Percentiles rank a stretch among this genome's conserved stretches.
Evolutionary conservation across 352 stramenopile species (phyloP).

Genomic region (Pythium rhizo-oryzae): DNA sequence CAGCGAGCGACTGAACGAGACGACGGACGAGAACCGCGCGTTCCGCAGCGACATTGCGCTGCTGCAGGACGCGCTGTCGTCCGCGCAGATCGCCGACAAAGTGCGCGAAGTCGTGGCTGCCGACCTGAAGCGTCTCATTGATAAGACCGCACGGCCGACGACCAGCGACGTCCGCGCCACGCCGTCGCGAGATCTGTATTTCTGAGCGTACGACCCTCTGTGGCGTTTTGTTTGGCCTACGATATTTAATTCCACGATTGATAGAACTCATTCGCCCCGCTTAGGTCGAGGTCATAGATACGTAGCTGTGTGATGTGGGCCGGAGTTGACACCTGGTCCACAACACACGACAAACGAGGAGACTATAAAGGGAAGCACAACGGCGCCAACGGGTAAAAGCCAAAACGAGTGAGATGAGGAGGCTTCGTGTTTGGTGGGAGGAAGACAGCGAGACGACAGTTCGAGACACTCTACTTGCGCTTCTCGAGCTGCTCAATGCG

Average conservation of each 20-base stretch:
- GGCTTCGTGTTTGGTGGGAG: background rate
- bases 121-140: conserved; percentile 51
- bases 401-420: background rate
- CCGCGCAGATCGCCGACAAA: conserved; percentile 62
- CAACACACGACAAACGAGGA: too few relatives aligned
- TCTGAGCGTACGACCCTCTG: conserved; percentile 9
- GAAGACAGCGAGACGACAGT: background rate
- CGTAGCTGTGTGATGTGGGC: too few relatives aligned
- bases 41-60: conserved; percentile 71
- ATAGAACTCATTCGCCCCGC: too few relatives aligned
- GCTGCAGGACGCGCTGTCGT: conserved; percentile 63
- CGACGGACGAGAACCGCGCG: conserved; percentile 52
- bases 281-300: too few relatives aligned
- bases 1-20: conserved; percentile 57
- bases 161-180: conserved; percentile 12
- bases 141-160: conserved; percentile 12
- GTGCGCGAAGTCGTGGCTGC: conserved; percentile 59
- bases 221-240: background rate
- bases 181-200: conserved; percentile 4
- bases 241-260: conserved; percentile 11
- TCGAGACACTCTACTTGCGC: conserved; percentile 41
- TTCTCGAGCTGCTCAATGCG: conserved; percentile 78
- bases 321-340: too few relatives aligned
- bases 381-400: too few relatives aligned
- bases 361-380: too few relatives aligned